Evolutionary conservation across 352 stramenopile species (phyloP).

Genomic region (Phytophthora brassicae): DNA sequence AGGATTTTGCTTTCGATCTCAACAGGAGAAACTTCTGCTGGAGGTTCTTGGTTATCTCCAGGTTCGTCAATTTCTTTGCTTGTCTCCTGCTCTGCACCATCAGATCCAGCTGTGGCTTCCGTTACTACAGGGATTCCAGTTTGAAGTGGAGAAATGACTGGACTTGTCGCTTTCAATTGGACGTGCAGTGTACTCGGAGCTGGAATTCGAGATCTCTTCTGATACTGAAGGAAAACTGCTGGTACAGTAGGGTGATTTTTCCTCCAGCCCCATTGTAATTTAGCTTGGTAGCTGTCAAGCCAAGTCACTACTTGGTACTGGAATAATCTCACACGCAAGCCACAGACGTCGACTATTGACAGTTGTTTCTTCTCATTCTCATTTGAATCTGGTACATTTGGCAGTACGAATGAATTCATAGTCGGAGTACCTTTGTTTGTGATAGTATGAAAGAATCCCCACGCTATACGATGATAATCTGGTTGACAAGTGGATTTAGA

Average conservation of each 20-base stretch:
- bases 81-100: not conserved
- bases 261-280: constrained; percentile 45
- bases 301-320: constrained; percentile 61
- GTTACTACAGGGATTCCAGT: not conserved
- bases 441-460: constrained; percentile 66
- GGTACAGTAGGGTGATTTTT: constrained; percentile 38
- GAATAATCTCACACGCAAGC: constrained; percentile 53
- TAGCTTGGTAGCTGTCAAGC: constrained; percentile 65
- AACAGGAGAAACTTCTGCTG: not conserved
- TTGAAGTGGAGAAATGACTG: constrained; percentile 7
- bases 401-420: constrained; percentile 40
- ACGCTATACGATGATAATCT: constrained; percentile 43
- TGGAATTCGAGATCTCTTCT: constrained; percentile 37
- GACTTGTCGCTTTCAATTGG: constrained; percentile 28
- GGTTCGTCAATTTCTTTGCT: not conserved
- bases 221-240: constrained; percentile 64
- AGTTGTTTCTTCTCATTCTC: constrained; percentile 2
- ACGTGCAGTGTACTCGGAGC: constrained; percentile 46
- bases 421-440: constrained; percentile 43
- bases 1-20: not conserved
- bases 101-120: not conserved
- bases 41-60: constrained; percentile 23
- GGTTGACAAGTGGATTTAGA: not conserved
- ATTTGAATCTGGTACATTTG: constrained; percentile 8
- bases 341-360: constrained; percentile 18